Evolutionary conservation across 2,329 filamentous ascomycete species (phyloP).

Genomic region (Colletotrichum cordylinicola): DNA sequence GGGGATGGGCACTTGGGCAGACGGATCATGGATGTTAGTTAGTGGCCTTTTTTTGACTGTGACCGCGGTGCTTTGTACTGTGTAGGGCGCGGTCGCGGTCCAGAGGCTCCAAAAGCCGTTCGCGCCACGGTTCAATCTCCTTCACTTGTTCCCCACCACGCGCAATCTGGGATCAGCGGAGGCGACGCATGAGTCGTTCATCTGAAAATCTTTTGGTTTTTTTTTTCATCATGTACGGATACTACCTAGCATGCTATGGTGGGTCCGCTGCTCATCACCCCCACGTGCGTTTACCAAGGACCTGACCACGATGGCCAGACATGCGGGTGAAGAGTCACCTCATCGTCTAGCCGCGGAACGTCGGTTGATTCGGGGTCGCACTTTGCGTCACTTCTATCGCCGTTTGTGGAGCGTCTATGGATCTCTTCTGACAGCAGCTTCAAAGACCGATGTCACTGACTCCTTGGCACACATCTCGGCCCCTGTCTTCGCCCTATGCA

Average conservation of each 20-base stretch:
- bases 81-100: not conserved
- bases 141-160: not conserved
- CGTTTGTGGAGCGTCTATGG: not conserved
- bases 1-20: not conserved
- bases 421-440: not conserved
- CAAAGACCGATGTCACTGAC: not conserved
- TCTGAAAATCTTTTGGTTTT: not conserved
- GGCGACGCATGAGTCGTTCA: slow-evolving; percentile 11
- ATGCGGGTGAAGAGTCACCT: not conserved
- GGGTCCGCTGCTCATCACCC: not conserved
- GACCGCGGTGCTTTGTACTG: not conserved
- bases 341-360: not conserved
- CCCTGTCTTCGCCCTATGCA: not conserved
- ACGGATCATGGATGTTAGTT: not conserved
- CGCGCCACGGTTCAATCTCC: not conserved
- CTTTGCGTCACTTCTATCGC: not conserved
- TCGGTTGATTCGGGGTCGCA: not conserved
- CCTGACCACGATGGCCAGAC: not conserved
- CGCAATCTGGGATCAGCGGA: not conserved
- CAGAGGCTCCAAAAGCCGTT: not conserved
- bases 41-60: not conserved
- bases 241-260: not conserved
- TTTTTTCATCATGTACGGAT: too few species aligned
- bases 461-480: not conserved
- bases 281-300: not conserved